These are phyloP conservation scores for Triticum urartu DNA, from an alignment of 176 grass and related monocot species.

Conservation along the genomic window DNA sequence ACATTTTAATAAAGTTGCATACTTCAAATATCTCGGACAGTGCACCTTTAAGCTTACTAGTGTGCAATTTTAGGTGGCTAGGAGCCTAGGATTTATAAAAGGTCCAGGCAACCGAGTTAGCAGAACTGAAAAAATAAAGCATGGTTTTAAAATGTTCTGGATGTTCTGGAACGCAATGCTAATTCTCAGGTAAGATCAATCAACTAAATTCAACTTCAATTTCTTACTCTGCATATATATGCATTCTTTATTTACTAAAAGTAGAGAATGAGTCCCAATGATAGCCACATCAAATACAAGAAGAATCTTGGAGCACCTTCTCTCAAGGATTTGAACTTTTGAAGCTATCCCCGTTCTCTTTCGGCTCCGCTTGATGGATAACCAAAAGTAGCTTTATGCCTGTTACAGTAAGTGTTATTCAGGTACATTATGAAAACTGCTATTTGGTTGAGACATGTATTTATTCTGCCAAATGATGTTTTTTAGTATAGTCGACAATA, in stretches of 20 bases:
- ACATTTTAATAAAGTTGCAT: no score
- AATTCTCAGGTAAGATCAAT: neutral
- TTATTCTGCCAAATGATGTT: neutral
- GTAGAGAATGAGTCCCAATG: neutral
- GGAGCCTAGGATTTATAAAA: no score
- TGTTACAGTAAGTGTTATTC: neutral
- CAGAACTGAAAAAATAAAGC: neutral
- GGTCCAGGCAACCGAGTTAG: no score
- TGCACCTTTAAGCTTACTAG: no score
- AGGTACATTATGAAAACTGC: neutral
- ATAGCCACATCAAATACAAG: neutral
- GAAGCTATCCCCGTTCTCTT: slow-evolving; percentile 14
- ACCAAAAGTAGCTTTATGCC: slow-evolving; percentile 38
- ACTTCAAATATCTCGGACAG: no score
- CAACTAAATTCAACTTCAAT: no score
- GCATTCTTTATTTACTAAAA: neutral
- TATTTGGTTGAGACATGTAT: neutral
- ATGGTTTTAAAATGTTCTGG: neutral
- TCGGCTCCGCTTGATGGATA: slow-evolving; percentile 22
- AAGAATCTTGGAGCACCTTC: slow-evolving; percentile 18
- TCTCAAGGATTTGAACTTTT: neutral
- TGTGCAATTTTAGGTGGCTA: no score
- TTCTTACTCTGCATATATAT: neutral
- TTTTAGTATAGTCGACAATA: neutral
- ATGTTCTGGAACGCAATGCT: neutral